Conservation (phyloP, 179 eudicot species). For the Amaranthus tricolor region DNA sequence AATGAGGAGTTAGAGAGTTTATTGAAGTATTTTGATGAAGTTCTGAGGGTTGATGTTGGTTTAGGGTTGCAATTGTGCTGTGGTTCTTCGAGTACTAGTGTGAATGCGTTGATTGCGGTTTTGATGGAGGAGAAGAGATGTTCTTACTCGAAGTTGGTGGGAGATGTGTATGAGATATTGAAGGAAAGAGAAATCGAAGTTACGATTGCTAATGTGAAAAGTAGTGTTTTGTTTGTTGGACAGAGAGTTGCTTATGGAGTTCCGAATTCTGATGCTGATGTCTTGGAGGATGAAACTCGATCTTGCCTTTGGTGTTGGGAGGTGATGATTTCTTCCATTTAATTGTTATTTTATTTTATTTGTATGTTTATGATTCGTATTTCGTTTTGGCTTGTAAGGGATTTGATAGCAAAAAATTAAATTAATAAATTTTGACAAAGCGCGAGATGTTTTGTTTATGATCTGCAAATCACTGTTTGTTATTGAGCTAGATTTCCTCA, state of each 20-base stretch:
- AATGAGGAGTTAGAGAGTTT: slow-evolving; percentile 54
- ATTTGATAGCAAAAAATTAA: no score
- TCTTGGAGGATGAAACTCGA: slow-evolving; percentile 64
- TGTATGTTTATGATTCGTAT: neutral
- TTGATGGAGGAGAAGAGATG: slow-evolving; percentile 73
- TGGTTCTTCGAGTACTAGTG: slow-evolving; percentile 21
- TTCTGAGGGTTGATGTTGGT: slow-evolving; percentile 22
- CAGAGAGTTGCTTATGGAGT: slow-evolving; percentile 72
- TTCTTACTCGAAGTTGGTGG: slow-evolving; percentile 57
- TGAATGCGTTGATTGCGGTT: slow-evolving; percentile 56
- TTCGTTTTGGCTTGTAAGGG: no score
- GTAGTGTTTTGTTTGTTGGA: slow-evolving; percentile 60
- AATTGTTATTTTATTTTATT: neutral
- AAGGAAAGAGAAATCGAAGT: slow-evolving; percentile 42
- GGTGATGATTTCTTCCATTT: neutral
- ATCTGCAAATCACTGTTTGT: no score
- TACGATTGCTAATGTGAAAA: slow-evolving; percentile 60
- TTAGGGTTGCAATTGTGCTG: slow-evolving; percentile 18
- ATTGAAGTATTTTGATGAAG: slow-evolving; percentile 48
- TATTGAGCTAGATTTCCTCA: no score
- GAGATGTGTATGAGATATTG: slow-evolving; percentile 49
- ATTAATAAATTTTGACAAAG: no score
- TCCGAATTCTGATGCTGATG: slow-evolving; percentile 55
- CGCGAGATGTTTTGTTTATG: neutral
- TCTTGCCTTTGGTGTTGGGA: slow-evolving; percentile 64